These are phyloP conservation scores for Aspergillus biplanus DNA, from an alignment of 495 filamentous ascomycete species.

Conservation along the genomic window DNA sequence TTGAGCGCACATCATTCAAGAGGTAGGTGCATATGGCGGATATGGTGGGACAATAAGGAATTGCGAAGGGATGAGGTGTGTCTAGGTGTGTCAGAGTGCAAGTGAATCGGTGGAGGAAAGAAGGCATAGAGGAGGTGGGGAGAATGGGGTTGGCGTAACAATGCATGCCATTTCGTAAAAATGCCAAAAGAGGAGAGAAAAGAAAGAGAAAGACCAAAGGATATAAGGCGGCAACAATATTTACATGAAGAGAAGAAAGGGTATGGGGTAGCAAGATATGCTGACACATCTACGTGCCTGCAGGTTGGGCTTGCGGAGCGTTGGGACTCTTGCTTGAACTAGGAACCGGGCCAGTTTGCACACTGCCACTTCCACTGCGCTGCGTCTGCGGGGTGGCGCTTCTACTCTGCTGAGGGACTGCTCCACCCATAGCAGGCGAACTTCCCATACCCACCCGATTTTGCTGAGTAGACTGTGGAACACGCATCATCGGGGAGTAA, in stretches of 20 bases:
- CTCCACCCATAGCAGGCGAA: constrained; percentile 47
- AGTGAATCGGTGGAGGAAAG: background rate
- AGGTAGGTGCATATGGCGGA: background rate
- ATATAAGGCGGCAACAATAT: constrained; percentile 33
- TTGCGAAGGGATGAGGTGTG: background rate
- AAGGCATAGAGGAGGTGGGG: background rate
- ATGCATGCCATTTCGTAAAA: background rate
- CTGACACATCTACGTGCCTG: constrained; percentile 33
- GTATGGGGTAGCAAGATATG: background rate
- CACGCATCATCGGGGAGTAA: constrained; percentile 74
- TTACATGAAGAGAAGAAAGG: constrained; percentile 39
- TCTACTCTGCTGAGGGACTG: constrained; percentile 44
- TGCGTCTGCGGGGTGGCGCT: constrained; percentile 56
- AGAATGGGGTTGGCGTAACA: background rate
- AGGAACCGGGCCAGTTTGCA: constrained; percentile 41
- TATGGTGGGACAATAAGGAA: background rate
- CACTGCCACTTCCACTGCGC: constrained; percentile 49
- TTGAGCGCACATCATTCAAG: background rate
- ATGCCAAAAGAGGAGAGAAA: background rate
- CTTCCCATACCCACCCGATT: constrained; percentile 44
- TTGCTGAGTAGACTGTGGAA: constrained; percentile 60
- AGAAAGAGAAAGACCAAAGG: background rate
- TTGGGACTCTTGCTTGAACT: constrained; percentile 49
- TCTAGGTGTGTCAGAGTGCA: background rate
- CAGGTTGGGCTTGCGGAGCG: constrained; percentile 48